Conservation (phyloP, 441 rosid species). For the Brassica hybrid region DNA sequence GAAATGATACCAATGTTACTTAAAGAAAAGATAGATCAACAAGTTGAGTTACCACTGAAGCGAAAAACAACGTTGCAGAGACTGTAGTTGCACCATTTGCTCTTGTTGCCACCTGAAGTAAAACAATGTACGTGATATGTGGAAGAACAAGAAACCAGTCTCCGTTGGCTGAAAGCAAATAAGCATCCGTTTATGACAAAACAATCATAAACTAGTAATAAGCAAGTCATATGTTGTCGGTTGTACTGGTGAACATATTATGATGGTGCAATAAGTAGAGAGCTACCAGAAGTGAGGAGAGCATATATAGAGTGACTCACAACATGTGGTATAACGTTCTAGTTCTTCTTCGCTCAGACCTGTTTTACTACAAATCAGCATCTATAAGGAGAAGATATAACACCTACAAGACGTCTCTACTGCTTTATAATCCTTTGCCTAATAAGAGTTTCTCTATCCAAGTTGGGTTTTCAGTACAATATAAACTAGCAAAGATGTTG, state of each 20-base stretch:
- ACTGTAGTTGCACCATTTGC: constrained; percentile 91
- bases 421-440: not conserved
- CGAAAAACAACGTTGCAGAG: constrained; percentile 85
- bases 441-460: not conserved
- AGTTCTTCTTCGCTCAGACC: constrained; percentile 73
- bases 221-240: not conserved
- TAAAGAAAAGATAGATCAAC: constrained; percentile 16
- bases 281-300: constrained; percentile 12
- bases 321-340: constrained; percentile 73
- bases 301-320: constrained; percentile 55
- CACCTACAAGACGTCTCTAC: not conserved
- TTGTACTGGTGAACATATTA: not conserved
- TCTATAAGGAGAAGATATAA: not conserved
- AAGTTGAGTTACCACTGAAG: constrained; percentile 64
- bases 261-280: constrained; percentile 13
- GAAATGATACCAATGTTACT: not conserved
- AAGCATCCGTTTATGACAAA: not conserved
- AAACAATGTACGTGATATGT: not conserved
- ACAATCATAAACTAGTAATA: not conserved
- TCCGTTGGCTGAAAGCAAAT: not conserved
- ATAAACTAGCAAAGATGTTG: not conserved
- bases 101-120: constrained; percentile 68
- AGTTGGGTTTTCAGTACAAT: not conserved
- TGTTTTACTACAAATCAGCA: constrained; percentile 43
- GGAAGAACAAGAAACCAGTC: constrained; percentile 9